A percentile compares a stretch with the other conserved stretches of the same genome.
These are phyloP conservation scores for Colletotrichum noveboracense DNA, from an alignment of 2,329 filamentous ascomycete genomes.

Conservation along the genomic window DNA sequence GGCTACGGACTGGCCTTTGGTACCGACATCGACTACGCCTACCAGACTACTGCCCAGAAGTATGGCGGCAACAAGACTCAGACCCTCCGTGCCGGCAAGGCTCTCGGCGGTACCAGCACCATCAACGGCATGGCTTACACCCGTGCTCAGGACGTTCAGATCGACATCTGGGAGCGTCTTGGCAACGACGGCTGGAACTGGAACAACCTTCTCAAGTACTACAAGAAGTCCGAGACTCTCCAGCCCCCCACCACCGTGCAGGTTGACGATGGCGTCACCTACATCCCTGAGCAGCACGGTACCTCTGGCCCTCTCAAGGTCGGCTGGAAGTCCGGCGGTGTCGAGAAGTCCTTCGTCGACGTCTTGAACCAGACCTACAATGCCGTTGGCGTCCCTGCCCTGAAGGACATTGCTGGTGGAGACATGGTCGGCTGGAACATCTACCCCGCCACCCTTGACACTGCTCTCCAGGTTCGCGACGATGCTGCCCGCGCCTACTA, in stretches of 20 bases:
- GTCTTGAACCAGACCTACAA: constrained; percentile 36
- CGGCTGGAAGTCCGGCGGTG: constrained; percentile 39
- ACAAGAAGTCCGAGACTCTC: constrained; percentile 46
- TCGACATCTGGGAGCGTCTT: constrained; percentile 47
- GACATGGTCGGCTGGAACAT: constrained; percentile 40
- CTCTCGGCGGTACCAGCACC: constrained; percentile 43
- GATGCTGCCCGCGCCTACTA: constrained; percentile 48
- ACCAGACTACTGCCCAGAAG: constrained; percentile 34
- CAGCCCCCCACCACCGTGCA: constrained; percentile 38
- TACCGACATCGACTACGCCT: constrained; percentile 39
- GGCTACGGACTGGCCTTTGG: constrained; percentile 29
- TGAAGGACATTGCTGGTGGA: constrained; percentile 42
- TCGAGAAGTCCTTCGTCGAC: constrained; percentile 35
- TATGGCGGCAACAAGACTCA: constrained; percentile 35
- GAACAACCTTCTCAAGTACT: constrained; percentile 49
- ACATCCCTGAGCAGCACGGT: constrained; percentile 38
- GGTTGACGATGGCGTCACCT: constrained; percentile 34
- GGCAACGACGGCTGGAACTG: constrained; percentile 52
- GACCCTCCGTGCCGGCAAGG: constrained; percentile 38
- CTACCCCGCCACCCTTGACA: constrained; percentile 45
- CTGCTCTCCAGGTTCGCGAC: constrained; percentile 37
- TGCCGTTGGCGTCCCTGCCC: constrained; percentile 30
- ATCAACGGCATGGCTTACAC: constrained; percentile 53
- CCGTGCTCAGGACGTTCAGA: constrained; percentile 44
- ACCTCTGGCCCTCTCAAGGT: constrained; percentile 37